These are phyloP conservation scores for Smithsoniella earleae DNA, from an alignment of 163 green algal genomes.

Conservation along the genomic window DNA sequence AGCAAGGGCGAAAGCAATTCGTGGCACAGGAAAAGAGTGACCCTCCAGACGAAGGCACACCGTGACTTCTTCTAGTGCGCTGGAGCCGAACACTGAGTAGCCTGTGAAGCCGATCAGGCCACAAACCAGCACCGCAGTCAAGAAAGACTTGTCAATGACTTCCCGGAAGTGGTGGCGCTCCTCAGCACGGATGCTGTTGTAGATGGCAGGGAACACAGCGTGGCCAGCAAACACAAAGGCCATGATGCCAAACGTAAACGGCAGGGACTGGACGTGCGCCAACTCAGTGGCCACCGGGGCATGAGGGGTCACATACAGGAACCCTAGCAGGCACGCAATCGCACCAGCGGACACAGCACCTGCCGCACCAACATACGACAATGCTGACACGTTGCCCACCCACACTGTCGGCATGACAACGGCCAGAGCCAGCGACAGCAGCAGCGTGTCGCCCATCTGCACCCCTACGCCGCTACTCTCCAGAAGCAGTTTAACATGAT, in stretches of 20 bases:
- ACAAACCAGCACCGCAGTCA: conserved; percentile 42
- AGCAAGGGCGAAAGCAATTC: too few species aligned
- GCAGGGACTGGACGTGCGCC: conserved; percentile 41
- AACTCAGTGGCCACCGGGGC: conserved; percentile 37
- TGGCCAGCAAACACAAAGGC: conserved; percentile 63
- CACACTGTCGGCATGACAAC: conserved; percentile 61
- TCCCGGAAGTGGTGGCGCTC: conserved; percentile 45
- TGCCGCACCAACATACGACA: conserved; percentile 51
- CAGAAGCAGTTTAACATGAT: conserved; percentile 46
- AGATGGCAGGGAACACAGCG: conserved; percentile 60
- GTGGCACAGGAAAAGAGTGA: too few species aligned
- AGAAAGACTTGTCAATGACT: conserved; percentile 41
- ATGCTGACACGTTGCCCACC: conserved; percentile 51
- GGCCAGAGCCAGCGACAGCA: conserved; percentile 36
- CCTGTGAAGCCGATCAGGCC: conserved; percentile 41
- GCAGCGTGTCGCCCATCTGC: conserved; percentile 42
- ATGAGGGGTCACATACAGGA: neutral
- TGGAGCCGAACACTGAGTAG: conserved; percentile 54
- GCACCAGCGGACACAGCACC: conserved; percentile 43
- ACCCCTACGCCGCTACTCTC: conserved; percentile 32
- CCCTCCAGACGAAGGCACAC: neutral
- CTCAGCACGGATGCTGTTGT: conserved; percentile 36
- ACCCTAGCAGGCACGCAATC: conserved; percentile 37
- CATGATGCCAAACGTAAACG: conserved; percentile 56
- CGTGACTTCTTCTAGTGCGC: conserved; percentile 48